A percentile compares a stretch with the other conserved stretches of the same genome.
Conservation (phyloP, 352 stramenopile genomes). For the Pythium myriotylum region DNA sequence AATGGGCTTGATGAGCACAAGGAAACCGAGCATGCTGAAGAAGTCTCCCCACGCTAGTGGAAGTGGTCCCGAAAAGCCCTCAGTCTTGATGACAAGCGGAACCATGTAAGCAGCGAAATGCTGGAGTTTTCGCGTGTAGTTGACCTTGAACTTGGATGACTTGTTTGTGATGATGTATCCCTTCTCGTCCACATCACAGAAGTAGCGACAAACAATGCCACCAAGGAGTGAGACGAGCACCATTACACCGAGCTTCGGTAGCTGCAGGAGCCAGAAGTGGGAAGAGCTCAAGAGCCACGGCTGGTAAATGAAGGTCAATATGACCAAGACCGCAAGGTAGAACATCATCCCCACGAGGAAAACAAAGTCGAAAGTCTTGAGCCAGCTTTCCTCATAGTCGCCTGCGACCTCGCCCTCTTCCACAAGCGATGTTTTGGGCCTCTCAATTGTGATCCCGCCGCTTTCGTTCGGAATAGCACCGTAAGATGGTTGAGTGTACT, state of each 20-base stretch:
- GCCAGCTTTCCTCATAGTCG: constrained; percentile 58
- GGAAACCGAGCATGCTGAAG: constrained; percentile 78
- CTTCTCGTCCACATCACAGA: constrained; percentile 79
- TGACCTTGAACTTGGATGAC: constrained; percentile 83
- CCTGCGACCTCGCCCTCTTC: constrained; percentile 62
- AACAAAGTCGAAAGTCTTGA: constrained; percentile 58
- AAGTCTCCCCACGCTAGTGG: constrained; percentile 83
- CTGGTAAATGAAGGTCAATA: constrained; percentile 52
- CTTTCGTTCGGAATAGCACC: constrained; percentile 40
- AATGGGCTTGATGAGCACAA: constrained; percentile 84
- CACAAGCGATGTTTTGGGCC: constrained; percentile 56
- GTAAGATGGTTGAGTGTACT: constrained; percentile 43
- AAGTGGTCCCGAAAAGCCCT: constrained; percentile 48
- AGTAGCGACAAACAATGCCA: constrained; percentile 80
- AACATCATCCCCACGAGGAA: constrained; percentile 57
- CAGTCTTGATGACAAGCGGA: constrained; percentile 71
- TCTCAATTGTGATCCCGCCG: constrained; percentile 34
- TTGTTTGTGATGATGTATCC: constrained; percentile 85
- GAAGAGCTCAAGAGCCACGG: constrained; percentile 38
- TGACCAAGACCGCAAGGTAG: constrained; percentile 42
- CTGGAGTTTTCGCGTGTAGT: constrained; percentile 87
- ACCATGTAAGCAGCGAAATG: constrained; percentile 81
- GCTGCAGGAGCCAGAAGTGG: constrained; percentile 35
- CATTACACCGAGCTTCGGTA: constrained; percentile 59
- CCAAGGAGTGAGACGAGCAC: constrained; percentile 71